Evolutionary conservation across 1,284 basidiomycete species (phyloP).

Genomic region (Leucoagaricus sp.): DNA sequence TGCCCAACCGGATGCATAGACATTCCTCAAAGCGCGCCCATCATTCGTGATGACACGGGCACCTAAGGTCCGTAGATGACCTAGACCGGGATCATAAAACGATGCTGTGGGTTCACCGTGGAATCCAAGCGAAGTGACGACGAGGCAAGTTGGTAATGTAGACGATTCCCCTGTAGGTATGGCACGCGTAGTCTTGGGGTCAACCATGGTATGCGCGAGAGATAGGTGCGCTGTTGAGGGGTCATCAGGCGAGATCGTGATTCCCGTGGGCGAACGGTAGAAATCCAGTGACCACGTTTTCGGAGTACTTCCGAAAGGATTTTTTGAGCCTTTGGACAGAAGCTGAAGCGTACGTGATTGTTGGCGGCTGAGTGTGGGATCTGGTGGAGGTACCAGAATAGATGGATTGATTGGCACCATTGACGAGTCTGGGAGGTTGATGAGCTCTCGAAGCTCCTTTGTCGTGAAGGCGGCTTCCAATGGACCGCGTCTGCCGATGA

Average conservation of each 20-base stretch:
- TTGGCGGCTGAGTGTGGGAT: conserved; percentile 53
- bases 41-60: conserved; percentile 53
- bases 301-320: conserved; percentile 42
- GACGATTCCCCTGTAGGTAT: conserved; percentile 61
- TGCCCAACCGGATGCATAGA: conserved; percentile 96
- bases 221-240: conserved; percentile 40
- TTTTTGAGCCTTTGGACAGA: conserved; percentile 68
- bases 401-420: conserved; percentile 61
- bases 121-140: conserved; percentile 91
- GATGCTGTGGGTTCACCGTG: conserved; percentile 60
- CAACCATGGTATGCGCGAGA: conserved; percentile 63
- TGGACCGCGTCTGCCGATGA: conserved; percentile 87
- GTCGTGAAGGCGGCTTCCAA: conserved; percentile 91
- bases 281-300: conserved; percentile 86
- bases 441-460: conserved; percentile 93
- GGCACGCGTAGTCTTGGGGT: conserved; percentile 50
- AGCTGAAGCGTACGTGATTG: conserved; percentile 70
- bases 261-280: conserved; percentile 67
- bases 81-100: conserved; percentile 52
- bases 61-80: conserved; percentile 53
- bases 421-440: conserved; percentile 71
- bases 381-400: conserved; percentile 42
- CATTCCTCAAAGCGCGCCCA: conserved; percentile 50
- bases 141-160: conserved; percentile 67
- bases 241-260: conserved; percentile 30